Evolutionary conservation across 768 basidiomycete species (phyloP).

Genomic region (Mycena venus): DNA sequence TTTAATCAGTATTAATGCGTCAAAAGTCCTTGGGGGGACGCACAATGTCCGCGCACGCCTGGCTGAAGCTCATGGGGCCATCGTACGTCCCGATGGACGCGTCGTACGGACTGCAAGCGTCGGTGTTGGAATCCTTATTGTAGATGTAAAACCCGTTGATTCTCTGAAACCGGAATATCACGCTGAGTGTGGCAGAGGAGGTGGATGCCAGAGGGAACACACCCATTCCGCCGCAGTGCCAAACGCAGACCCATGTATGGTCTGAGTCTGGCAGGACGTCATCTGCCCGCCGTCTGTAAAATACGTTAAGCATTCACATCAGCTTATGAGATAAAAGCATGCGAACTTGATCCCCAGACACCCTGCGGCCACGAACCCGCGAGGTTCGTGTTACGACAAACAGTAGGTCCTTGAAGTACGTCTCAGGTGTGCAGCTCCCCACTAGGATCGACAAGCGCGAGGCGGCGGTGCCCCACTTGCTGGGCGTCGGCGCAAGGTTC

Average conservation of each 20-base stretch:
- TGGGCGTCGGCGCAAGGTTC: neutral
- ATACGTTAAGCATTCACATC: neutral
- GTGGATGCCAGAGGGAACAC: neutral
- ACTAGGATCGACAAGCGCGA: conserved; percentile 45
- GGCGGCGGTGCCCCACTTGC: neutral
- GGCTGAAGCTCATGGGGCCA: neutral
- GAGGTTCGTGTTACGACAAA: conserved; percentile 56
- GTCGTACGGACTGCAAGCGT: neutral
- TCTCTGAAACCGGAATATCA: neutral
- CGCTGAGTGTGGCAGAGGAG: neutral
- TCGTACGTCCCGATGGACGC: neutral
- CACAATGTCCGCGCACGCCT: conserved; percentile 8
- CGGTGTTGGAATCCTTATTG: neutral
- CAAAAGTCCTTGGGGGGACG: neutral
- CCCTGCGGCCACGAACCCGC: conserved; percentile 46
- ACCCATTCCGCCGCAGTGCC: conserved; percentile 27
- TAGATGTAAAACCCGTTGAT: neutral
- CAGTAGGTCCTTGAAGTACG: conserved; percentile 52
- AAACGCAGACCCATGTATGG: conserved; percentile 23
- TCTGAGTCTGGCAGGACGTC: conserved; percentile 20
- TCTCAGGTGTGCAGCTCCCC: conserved; percentile 44
- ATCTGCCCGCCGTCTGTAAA: conserved; percentile 35
- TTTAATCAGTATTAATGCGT: neutral
- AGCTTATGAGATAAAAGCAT: neutral
- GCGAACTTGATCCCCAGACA: conserved; percentile 50